These are phyloP conservation scores for Picea sitchensis DNA, from an alignment of 75 land plant species.

Conservation along the genomic window DNA sequence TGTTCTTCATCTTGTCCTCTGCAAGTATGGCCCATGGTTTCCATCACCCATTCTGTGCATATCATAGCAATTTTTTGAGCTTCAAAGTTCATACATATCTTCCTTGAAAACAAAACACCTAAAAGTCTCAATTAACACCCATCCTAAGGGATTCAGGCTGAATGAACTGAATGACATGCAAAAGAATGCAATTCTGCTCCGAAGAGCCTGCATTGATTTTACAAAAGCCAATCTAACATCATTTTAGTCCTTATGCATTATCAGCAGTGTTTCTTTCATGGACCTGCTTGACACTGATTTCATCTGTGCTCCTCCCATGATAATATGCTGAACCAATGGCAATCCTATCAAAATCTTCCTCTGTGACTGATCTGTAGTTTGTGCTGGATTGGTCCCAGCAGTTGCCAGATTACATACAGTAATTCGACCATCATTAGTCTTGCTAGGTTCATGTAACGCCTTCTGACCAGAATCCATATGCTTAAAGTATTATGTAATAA, in stretches of 20 bases:
- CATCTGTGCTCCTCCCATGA: constrained; percentile 5
- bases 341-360: constrained; percentile 41
- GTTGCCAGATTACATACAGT: constrained; percentile 77
- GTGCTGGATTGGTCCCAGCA: constrained; percentile 34
- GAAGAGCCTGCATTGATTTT: constrained; percentile 29
- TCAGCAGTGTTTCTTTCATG: constrained; percentile 7
- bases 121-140: constrained; percentile 43
- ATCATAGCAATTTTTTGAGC: constrained; percentile 20
- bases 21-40: constrained; percentile 34
- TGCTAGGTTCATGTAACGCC: too few species aligned
- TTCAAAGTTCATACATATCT: not conserved
- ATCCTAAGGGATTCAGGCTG: constrained; percentile 16
- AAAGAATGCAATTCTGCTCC: constrained; percentile 19
- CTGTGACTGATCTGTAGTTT: constrained; percentile 46
- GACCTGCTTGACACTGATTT: constrained; percentile 11
- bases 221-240: constrained; percentile 27
- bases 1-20: constrained; percentile 26
- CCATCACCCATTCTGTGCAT: constrained; percentile 49
- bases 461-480: too few species aligned
- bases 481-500: too few species aligned
- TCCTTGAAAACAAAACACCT: constrained; percentile 43
- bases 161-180: constrained; percentile 27
- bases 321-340: not conserved
- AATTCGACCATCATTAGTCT: constrained; percentile 33
- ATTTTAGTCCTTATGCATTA: not conserved